These are phyloP conservation scores for Capsella rubella DNA, from an alignment of 441 rosid species.

Conservation along the genomic window DNA sequence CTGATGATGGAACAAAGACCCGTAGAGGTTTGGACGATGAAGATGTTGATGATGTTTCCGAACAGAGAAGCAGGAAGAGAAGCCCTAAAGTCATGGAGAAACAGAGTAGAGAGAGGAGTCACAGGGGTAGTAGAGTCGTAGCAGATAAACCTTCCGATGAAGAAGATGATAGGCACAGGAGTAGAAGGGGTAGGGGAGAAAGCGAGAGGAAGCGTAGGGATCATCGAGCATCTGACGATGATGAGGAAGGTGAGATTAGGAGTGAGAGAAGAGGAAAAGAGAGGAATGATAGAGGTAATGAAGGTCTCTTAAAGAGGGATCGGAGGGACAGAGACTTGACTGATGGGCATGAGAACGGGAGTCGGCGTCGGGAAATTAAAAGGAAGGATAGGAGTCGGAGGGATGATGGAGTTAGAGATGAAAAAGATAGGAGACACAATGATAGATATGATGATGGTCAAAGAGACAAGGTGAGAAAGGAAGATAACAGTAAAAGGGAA, in stretches of 20 bases:
- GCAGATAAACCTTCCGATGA: conserved; percentile 47
- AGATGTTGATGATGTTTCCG: not conserved
- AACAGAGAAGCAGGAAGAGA: conserved; percentile 24
- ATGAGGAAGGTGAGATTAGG: conserved; percentile 49
- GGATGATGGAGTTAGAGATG: conserved; percentile 46
- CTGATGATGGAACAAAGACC: conserved; percentile 17
- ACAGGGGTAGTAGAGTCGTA: conserved; percentile 39
- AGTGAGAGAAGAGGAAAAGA: conserved; percentile 29
- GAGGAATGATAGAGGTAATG: conserved; percentile 26
- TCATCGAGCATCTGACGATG: conserved; percentile 33
- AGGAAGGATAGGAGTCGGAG: conserved; percentile 43
- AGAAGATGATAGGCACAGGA: conserved; percentile 41
- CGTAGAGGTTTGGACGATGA: conserved; percentile 21
- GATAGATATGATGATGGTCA: conserved; percentile 40
- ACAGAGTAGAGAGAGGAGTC: conserved; percentile 38
- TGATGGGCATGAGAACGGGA: conserved; percentile 46
- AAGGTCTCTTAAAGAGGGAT: conserved; percentile 35
- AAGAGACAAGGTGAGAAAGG: conserved; percentile 48
- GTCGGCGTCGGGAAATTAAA: conserved; percentile 45
- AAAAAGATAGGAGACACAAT: conserved; percentile 39
- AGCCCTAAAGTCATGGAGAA: conserved; percentile 26
- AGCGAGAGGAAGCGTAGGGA: conserved; percentile 38
- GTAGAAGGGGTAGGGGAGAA: conserved; percentile 31
- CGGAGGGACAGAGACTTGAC: conserved; percentile 45
- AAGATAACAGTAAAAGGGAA: conserved; percentile 48